Evolutionary conservation across 805 yeast species (phyloP).

Genomic region (Candida vartiovaarae): DNA sequence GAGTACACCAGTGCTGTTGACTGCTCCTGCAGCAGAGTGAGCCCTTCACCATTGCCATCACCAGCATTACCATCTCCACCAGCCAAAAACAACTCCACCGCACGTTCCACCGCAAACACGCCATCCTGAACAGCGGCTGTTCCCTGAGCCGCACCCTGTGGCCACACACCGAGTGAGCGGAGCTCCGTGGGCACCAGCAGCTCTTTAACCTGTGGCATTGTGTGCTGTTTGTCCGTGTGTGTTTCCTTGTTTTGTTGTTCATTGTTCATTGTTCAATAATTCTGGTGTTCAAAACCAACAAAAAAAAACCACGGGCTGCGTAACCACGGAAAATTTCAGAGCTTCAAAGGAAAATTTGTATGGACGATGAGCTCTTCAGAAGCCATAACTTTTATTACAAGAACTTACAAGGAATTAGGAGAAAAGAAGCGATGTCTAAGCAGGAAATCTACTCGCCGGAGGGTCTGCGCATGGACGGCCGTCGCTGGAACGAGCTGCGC

Average conservation of each 20-base stretch:
- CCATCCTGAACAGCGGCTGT: not conserved
- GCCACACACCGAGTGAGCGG: conserved; percentile 1
- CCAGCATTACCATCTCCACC: no score
- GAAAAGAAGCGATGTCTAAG: conserved; percentile 41
- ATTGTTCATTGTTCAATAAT: not conserved
- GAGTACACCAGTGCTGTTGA: not conserved
- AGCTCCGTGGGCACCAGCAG: not conserved
- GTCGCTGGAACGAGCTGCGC: conserved; percentile 91
- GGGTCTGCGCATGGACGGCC: conserved; percentile 88
- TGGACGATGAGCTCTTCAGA: not conserved
- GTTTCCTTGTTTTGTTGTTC: not conserved
- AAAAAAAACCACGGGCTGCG: not conserved
- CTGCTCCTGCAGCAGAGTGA: not conserved
- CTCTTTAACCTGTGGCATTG: not conserved
- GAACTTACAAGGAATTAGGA: not conserved
- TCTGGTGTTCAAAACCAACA: not conserved
- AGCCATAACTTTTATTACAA: not conserved
- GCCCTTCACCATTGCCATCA: not conserved
- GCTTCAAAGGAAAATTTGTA: not conserved
- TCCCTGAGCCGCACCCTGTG: not conserved
- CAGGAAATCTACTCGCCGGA: conserved; percentile 91
- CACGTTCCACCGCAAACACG: not conserved
- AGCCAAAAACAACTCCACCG: no score
- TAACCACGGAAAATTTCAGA: not conserved
- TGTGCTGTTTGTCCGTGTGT: no score